Percentiles rank a stretch among this genome's conserved stretches.
Conservation (phyloP, 73 alveolate genomes). For the Tetrahymena elliotti region DNA sequence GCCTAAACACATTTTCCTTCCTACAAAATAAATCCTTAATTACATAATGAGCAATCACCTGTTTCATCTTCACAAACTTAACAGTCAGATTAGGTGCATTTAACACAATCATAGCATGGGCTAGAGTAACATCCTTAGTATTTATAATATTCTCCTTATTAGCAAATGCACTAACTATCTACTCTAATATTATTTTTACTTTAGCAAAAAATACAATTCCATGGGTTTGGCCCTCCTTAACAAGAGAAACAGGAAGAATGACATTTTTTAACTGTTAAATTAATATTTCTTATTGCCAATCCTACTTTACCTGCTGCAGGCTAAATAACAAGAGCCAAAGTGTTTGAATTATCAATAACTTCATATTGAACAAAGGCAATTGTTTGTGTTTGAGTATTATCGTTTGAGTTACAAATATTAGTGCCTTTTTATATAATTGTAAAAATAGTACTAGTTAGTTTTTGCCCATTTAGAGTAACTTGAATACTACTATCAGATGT, state of each 20-base stretch:
- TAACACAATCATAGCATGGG: background rate
- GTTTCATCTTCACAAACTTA: background rate
- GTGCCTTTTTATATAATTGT: background rate
- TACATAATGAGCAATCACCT: background rate
- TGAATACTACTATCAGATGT: background rate
- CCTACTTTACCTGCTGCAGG: background rate
- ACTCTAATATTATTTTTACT: background rate
- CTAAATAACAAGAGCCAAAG: background rate
- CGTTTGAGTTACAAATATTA: background rate
- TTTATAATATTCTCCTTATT: background rate
- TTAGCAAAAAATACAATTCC: background rate
- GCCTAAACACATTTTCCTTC: background rate
- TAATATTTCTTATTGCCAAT: background rate
- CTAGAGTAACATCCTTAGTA: background rate
- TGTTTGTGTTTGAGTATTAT: background rate
- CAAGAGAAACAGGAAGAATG: background rate
- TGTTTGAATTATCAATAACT: background rate
- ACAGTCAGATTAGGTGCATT: background rate
- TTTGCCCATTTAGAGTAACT: background rate
- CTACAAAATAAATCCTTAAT: background rate
- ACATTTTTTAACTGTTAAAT: background rate
- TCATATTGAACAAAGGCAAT: background rate
- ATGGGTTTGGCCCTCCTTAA: background rate
- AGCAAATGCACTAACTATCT: background rate
- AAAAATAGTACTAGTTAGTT: background rate